Base-by-base conservation (phyloP, 768 basidiomycete genomes). In the Russula sp. region DNA sequence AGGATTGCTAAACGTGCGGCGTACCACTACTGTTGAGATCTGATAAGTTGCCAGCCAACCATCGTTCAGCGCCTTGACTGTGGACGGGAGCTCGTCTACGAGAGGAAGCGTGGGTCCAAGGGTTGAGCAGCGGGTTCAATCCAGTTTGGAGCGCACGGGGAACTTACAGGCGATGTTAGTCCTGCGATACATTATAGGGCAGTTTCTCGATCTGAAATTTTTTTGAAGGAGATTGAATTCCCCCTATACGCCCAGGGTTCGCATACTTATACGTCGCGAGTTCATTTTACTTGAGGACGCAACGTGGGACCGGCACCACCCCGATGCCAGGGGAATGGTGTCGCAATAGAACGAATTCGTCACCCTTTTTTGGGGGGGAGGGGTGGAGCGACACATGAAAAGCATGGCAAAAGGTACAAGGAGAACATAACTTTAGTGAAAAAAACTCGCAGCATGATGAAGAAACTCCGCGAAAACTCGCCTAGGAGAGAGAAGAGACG, bases 131-230 rank as follows among this genome's bases (percentile, higher is more conserved):
- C 7, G 34, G 11, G n/a, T n/a, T 2, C 11, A 8, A 1, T 11
- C 16, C 18, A n/a, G n/a, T 13, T 51, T 5, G 18, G 11, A 7
- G 36, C 10, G 20, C 36, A 22, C 8, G 45, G 49, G 9, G n/a
- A n/a, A 63, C 64, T 14, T 9, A 65, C 64, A 65, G 6, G 64
- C 56, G 38, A 65, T 34, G 61, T 65, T 65, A n/a, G 64, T 65
- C 22, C 35, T 48, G 8, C 49, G 55, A 46, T 54, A 57, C 64
- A 65, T 65, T 32, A 29, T 34, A 29, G 18, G 48, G 13, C 13
- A 13, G 7, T 46, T 8, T 20, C 11, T 43, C 34, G 34, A 39
- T 52, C 45, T 39, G 32, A 47, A 54, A 48, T 35, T 22, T 35
- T 45, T 3, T 18, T 25, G 32, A 11, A 34, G 46, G 48, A 9